phyloP scores from a whole-genome alignment of 352 stramenopile species.

The Phytopythium helicoides region DNA sequence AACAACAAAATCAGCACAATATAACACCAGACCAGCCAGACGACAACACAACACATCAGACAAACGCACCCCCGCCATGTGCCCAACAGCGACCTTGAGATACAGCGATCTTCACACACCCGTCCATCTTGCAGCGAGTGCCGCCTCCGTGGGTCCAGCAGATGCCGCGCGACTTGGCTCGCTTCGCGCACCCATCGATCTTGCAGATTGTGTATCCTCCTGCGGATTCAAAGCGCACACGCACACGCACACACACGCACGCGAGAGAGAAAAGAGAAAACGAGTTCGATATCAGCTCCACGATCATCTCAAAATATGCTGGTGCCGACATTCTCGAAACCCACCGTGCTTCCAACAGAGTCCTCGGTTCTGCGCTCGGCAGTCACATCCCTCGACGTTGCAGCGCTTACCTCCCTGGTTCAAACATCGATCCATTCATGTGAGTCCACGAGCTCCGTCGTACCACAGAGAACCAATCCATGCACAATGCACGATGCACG shows the following conservation, averaged over 20 bases:
- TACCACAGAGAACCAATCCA: neutral
- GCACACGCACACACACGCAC: too few relatives aligned
- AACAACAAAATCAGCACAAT: too few relatives aligned
- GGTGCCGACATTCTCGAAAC: constrained; percentile 37
- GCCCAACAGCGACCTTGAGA: too few relatives aligned
- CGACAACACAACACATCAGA: neutral
- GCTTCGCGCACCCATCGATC: constrained; percentile 26
- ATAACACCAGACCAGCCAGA: too few relatives aligned
- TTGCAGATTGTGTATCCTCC: constrained; percentile 31
- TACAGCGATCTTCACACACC: too few relatives aligned
- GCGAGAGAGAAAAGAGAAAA: neutral
- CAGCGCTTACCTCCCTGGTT: constrained; percentile 49
- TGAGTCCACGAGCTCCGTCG: neutral
- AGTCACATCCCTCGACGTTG: constrained; percentile 45
- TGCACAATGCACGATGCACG: too few relatives aligned
- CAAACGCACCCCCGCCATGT: constrained; percentile 13
- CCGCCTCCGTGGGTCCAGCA: too few relatives aligned
- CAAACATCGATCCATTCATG: neutral
- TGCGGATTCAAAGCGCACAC: too few relatives aligned
- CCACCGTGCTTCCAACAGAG: too few relatives aligned
- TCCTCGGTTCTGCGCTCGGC: constrained; percentile 47
- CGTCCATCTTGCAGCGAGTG: too few relatives aligned
- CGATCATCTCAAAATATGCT: neutral
- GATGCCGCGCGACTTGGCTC: too few relatives aligned
- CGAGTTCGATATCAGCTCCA: neutral